Evolutionary conservation across 2,329 filamentous ascomycete genomes (phyloP).

Genomic region (Colletotrichum spaethianum): DNA sequence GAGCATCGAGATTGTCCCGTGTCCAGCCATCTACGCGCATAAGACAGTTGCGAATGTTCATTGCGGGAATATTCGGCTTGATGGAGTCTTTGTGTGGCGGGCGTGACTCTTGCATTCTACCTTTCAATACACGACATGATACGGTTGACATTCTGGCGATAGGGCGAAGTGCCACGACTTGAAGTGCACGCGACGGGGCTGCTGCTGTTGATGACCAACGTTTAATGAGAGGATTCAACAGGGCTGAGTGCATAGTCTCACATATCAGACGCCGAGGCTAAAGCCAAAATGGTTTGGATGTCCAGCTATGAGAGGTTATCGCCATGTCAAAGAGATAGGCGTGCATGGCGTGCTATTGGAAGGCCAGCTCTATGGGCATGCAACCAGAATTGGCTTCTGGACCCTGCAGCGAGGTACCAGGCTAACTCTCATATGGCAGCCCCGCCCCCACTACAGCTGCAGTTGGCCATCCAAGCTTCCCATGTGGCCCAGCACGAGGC

Average conservation of each 20-base stretch:
- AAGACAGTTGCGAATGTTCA: background rate
- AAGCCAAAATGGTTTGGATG: too few species aligned
- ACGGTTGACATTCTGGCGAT: background rate
- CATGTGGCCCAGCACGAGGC: slow-evolving; percentile 36
- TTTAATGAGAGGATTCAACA: too few species aligned
- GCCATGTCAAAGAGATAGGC: background rate
- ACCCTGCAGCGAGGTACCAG: slow-evolving; percentile 29
- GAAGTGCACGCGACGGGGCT: background rate
- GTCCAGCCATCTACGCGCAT: background rate
- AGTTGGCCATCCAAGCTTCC: slow-evolving; percentile 28
- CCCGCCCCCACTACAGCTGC: slow-evolving; percentile 16
- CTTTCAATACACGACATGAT: background rate
- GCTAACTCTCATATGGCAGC: background rate
- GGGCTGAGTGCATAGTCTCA: background rate
- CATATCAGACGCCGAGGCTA: background rate
- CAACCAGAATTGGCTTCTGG: slow-evolving; percentile 21
- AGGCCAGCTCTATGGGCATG: background rate
- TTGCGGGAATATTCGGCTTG: background rate
- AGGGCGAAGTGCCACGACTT: background rate
- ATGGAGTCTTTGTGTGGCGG: background rate
- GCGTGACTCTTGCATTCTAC: background rate
- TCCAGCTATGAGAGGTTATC: background rate
- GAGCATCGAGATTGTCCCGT: background rate
- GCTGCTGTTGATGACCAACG: background rate
- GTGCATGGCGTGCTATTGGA: background rate